A percentile compares a stretch with the other conserved stretches of the same genome.
Conservation (phyloP, 805 yeast species). For the Saturnispora gosingensis region DNA sequence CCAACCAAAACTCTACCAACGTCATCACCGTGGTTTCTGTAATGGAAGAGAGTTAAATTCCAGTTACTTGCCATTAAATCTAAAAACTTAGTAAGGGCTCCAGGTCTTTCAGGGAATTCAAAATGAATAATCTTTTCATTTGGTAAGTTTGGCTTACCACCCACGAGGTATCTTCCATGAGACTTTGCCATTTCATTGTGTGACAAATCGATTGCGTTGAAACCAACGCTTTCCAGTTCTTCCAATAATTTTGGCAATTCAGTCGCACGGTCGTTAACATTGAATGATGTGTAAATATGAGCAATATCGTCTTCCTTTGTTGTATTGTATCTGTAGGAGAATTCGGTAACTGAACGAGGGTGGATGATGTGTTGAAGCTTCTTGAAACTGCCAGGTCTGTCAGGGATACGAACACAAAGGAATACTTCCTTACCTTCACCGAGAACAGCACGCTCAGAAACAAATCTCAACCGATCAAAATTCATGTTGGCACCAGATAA, state of each 20-base stretch:
- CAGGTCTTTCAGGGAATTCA: constrained; percentile 97
- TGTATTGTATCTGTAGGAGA: constrained; percentile 70
- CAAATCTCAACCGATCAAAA: constrained; percentile 91
- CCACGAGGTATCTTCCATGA: constrained; percentile 93
- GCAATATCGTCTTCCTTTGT: constrained; percentile 41
- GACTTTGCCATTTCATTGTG: constrained; percentile 92
- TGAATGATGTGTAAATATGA: constrained; percentile 79
- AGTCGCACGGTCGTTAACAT: constrained; percentile 63
- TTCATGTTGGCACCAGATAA: constrained; percentile 98
- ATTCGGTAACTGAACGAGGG: constrained; percentile 91
- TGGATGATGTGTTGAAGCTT: constrained; percentile 66
- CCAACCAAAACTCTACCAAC: constrained; percentile 90
- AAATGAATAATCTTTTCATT: constrained; percentile 75
- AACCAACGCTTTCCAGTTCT: constrained; percentile 52
- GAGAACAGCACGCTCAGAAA: constrained; percentile 93
- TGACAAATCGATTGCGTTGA: constrained; percentile 74
- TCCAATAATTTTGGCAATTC: constrained; percentile 62
- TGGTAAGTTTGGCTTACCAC: constrained; percentile 70
- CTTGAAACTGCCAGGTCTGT: constrained; percentile 81
- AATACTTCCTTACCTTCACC: constrained; percentile 98
- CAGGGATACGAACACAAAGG: constrained; percentile 84
- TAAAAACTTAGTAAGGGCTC: constrained; percentile 79
- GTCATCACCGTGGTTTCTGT: constrained; percentile 95
- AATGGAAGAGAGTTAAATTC: constrained; percentile 93
- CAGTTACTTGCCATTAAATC: constrained; percentile 63